These are phyloP conservation scores for Aspergillus sparsus DNA, from an alignment of 495 filamentous ascomycete genomes.

Conservation along the genomic window DNA sequence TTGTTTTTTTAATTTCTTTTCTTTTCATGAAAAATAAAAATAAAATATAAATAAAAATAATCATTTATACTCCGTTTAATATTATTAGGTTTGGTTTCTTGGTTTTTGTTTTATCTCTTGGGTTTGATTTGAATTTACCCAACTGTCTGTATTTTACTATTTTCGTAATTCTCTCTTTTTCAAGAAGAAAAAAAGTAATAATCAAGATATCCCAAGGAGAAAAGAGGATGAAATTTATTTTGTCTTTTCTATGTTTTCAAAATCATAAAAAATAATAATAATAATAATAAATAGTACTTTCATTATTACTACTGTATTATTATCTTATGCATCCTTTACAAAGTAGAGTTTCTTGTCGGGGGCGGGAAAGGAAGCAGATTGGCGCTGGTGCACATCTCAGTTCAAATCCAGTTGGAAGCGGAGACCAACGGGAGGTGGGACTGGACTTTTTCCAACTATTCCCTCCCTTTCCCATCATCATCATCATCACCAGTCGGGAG, in stretches of 20 bases:
- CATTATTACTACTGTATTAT: not conserved
- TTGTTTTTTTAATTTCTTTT: slow-evolving; percentile 7
- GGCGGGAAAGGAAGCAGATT: slow-evolving; percentile 21
- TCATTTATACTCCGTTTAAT: too few relatives aligned
- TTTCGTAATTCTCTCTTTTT: too few relatives aligned
- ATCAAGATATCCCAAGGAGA: too few relatives aligned
- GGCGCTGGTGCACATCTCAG: slow-evolving; percentile 24
- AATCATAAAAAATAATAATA: not conserved
- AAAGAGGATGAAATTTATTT: not conserved
- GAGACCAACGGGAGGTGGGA: slow-evolving; percentile 25
- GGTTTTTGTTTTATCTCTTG: too few relatives aligned
- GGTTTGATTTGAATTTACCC: too few relatives aligned
- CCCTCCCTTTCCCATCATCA: slow-evolving; percentile 9
- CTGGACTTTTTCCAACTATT: slow-evolving; percentile 8
- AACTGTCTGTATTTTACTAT: too few relatives aligned
- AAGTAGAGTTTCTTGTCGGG: slow-evolving; percentile 14
- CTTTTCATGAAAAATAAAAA: not conserved
- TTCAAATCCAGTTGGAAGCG: slow-evolving; percentile 17
- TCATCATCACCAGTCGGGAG: slow-evolving; percentile 3
- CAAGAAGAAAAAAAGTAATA: too few relatives aligned
- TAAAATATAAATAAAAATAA: too few relatives aligned
- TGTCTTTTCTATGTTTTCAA: slow-evolving; percentile 1
- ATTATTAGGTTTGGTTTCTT: too few relatives aligned
- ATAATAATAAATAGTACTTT: not conserved
- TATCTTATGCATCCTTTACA: slow-evolving; percentile 1